Evolutionary conservation across 2,329 filamentous ascomycete genomes (phyloP), one percentile per base, ranked within the genome.

Genomic region (Hortaea werneckii): DNA sequence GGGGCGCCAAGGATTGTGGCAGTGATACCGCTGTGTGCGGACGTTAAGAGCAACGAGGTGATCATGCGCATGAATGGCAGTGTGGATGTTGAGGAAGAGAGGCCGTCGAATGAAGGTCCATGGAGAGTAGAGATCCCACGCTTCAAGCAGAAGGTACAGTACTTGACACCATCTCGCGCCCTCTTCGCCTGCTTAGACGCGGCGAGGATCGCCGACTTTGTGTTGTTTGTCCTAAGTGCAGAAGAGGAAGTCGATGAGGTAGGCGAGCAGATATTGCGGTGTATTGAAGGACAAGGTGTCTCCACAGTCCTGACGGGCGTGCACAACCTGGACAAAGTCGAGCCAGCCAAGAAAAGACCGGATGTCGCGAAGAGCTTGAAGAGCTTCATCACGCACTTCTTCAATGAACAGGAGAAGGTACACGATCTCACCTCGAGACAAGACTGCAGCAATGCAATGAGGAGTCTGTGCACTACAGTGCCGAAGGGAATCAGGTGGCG

Each of bases 401-500:
- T 96, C 64, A 88, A 92, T 0, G 79, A 86, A 26, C 83, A 92
- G 58, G 89, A 95, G 58, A 95, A 92, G 67, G 76, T 98, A 11
- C 87, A 90, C 65, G 92, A 81, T 55, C 74, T 95, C 45, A 88
- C 95, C 61, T 90, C 79, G 51, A 78, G 86, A 60, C 88, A 95
- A 62, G 92, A 98, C 64, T 90, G 86, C 62, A 79, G 87, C 43
- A 96, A 95, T 62, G 72, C 94, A 32, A 85, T 96, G 66, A 79
- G 94, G 43, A 90, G 88, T 28, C 71, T 98, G 11, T 98, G 92
- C 73, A 95, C 82, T 53, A 87, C 85, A 32, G 88, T 84, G 38
- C 90, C 92, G 8, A 96, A 94, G 69, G 92, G 92, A 1, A 79
- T 98, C n/a, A 74, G 83, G 52, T 98, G 92, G 92, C 80, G 92